Base-by-base conservation (phyloP, 1,139 yeast genomes). In the Chernovozyma sophiae-reginae region DNA sequence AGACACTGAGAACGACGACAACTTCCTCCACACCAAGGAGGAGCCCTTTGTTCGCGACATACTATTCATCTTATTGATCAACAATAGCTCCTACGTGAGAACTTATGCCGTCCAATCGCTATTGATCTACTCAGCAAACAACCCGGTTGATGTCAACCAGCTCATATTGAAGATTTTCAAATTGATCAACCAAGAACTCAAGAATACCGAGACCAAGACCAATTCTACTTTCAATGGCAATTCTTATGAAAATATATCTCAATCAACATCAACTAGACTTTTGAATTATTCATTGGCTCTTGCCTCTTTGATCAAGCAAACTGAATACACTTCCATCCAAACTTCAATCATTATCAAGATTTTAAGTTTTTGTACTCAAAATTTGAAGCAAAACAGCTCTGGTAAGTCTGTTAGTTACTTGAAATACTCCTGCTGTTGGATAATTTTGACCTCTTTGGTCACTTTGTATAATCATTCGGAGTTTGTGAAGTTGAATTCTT, bases 381-480 rank as follows among this genome's bases (percentile, higher is more conserved):
- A 58, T 39, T 60, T 71, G 47, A 71, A 71, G 46, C 74, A 69
- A 38, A 65, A 56, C 35, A 46, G 49, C 4, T 13, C 34, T 4
- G 44, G 39, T 25, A 13, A 16, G 8, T 47, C 46, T 33, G 44
- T 46, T 14, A 51, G 51, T 22, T 49, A 47, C 25, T 46, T 52
- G 39, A 61, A 52, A 39, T 56, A 53, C 40, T 52, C 65, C 10
- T 50, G 68, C 38, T 44, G 85, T 45, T 90, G 97, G 97, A 71
- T 82, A 3, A 61, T 87, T 17, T 62, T 92, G 29, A 69, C 82
- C 36, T 95, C 97, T 1, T 62, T 89, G 31, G 83, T 90, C 58
- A 80, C 87, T 16, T 76, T 82, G 41, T 81, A 84, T 32, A 73
- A 75, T 11, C 69, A 74, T 13, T 63, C 68, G 1, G 76, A 70